These are phyloP conservation scores for Tetrapisispora arboricola DNA, from an alignment of 805 yeast species.

Conservation along the genomic window DNA sequence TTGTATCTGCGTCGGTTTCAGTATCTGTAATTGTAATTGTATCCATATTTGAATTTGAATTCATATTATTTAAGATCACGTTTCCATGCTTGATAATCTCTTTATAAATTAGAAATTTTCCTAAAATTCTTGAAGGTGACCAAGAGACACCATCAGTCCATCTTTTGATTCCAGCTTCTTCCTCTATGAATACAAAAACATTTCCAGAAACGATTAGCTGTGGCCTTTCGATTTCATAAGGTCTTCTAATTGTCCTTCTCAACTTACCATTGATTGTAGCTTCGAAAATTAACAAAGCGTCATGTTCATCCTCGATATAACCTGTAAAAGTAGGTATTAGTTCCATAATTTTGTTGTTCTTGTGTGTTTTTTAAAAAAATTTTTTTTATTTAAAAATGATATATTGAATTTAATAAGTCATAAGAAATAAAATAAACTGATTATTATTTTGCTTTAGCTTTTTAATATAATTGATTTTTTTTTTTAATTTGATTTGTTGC, in stretches of 20 bases:
- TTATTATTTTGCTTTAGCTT: too few species aligned
- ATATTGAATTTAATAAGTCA: not conserved
- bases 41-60: too few species aligned
- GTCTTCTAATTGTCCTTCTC: conserved; percentile 59
- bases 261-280: conserved; percentile 54
- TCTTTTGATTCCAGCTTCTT: conserved; percentile 68
- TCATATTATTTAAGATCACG: not conserved
- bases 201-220: conserved; percentile 62
- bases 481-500: too few species aligned
- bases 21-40: too few species aligned
- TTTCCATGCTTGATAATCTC: conserved; percentile 32
- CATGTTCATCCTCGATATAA: conserved; percentile 69
- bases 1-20: not conserved
- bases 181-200: conserved; percentile 77
- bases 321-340: conserved; percentile 54
- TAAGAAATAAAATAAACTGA: too few species aligned
- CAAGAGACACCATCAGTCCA: conserved; percentile 94
- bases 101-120: conserved; percentile 74
- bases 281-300: conserved; percentile 71
- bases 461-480: too few species aligned
- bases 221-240: conserved; percentile 65
- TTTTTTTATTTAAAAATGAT: not conserved
- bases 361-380: not conserved
- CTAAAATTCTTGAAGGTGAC: conserved; percentile 83
- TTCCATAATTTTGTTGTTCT: conserved; percentile 10